A percentile compares a stretch with the other conserved stretches of the same genome.
Conservation (phyloP, 345 rosid genomes). For the Populus davidiana region DNA sequence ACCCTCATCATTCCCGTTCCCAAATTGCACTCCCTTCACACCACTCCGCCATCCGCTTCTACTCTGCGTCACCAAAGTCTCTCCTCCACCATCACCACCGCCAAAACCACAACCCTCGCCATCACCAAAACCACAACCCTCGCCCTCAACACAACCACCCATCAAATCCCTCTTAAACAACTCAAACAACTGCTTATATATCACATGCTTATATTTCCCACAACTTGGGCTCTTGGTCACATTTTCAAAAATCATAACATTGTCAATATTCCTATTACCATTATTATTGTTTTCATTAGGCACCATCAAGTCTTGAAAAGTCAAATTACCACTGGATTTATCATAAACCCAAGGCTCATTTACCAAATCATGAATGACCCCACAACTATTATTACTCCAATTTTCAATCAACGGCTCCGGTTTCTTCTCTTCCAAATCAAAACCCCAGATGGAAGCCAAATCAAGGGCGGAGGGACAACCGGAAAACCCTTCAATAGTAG, state of each 20-base stretch:
- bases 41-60: conserved; percentile 29
- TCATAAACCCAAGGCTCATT: conserved; percentile 38
- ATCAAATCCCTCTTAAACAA: conserved; percentile 42
- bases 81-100: conserved; percentile 26
- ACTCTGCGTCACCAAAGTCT: conserved; percentile 33
- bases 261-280: not conserved
- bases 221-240: conserved; percentile 25
- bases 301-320: conserved; percentile 53
- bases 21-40: conserved; percentile 13
- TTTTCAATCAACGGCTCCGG: conserved; percentile 17
- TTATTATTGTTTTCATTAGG: conserved; percentile 32
- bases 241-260: conserved; percentile 1
- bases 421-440: conserved; percentile 44
- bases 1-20: conserved; percentile 15
- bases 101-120: not conserved
- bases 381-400: conserved; percentile 2
- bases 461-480: conserved; percentile 65
- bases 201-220: conserved; percentile 55
- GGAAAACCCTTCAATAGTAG: conserved; percentile 57
- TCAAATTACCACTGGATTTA: conserved; percentile 27
- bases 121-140: conserved; percentile 8
- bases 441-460: conserved; percentile 58
- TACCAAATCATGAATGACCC: not conserved
- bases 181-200: conserved; percentile 62
- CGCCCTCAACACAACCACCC: conserved; percentile 14